phyloP scores from a whole-genome alignment of 78 protist genomes.

The Tieghemostelium lacteum region DNA sequence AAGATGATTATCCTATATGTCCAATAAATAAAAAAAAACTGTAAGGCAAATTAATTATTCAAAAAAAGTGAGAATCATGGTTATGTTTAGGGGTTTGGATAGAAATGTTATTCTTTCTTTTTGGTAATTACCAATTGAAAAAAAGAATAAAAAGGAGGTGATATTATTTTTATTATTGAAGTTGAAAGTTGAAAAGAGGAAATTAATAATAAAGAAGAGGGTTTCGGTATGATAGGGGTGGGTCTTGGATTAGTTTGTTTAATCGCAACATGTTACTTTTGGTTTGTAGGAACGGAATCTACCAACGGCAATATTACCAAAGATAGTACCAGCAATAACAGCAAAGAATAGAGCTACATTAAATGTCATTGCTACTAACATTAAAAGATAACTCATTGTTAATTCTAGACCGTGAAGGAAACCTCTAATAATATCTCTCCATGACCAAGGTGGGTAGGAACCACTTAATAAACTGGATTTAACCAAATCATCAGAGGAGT shows the following conservation, averaged over 20 bases:
- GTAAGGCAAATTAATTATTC: too few relatives aligned
- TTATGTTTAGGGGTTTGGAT: too few relatives aligned
- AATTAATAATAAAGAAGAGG: too few relatives aligned
- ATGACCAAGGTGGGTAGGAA: slow-evolving; percentile 20
- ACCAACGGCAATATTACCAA: slow-evolving; percentile 60
- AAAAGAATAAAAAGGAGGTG: too few relatives aligned
- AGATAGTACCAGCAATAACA: slow-evolving; percentile 60
- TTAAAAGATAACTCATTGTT: slow-evolving; percentile 31
- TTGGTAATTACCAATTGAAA: too few relatives aligned
- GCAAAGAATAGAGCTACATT: slow-evolving; percentile 67
- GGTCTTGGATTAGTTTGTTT: too few relatives aligned
- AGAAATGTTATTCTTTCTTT: too few relatives aligned
- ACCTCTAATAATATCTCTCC: slow-evolving; percentile 6
- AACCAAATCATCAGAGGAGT: not conserved
- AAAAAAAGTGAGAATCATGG: too few relatives aligned
- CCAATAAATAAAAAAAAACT: not conserved
- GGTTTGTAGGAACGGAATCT: slow-evolving; percentile 60
- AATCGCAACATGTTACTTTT: too few relatives aligned
- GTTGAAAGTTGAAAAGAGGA: too few relatives aligned
- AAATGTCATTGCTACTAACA: slow-evolving; percentile 75
- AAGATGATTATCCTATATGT: not conserved
- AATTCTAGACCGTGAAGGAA: not conserved
- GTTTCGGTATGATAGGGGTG: too few relatives aligned
- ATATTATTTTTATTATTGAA: too few relatives aligned
- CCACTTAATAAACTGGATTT: not conserved